Conservation (phyloP, 2,329 filamentous ascomycete species). For the Ophiobolus disseminans region DNA sequence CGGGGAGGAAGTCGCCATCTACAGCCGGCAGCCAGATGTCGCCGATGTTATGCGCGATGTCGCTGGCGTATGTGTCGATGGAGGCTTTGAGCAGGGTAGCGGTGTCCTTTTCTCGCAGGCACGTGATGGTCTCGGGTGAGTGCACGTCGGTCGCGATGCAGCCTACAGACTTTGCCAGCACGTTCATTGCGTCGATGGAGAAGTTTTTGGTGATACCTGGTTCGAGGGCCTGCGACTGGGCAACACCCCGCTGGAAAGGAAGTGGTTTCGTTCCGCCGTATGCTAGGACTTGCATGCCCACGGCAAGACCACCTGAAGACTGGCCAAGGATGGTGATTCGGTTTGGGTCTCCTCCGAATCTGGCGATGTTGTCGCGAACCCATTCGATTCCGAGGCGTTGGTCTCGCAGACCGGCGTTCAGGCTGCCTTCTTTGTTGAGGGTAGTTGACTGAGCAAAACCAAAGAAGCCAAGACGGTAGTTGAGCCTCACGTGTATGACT, state of each 20-base stretch:
- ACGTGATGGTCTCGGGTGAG: constrained; percentile 54
- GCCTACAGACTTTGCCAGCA: constrained; percentile 51
- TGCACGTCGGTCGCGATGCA: constrained; percentile 53
- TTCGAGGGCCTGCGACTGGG: constrained; percentile 58
- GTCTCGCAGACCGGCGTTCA: constrained; percentile 50
- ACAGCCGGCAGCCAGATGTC: constrained; percentile 61
- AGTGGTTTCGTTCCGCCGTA: constrained; percentile 39
- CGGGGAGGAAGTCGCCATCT: constrained; percentile 60
- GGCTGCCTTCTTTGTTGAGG: constrained; percentile 40
- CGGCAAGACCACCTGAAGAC: constrained; percentile 44
- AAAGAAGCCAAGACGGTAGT: constrained; percentile 50
- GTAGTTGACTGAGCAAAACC: constrained; percentile 47
- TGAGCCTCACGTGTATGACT: constrained; percentile 47
- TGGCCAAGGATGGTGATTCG: constrained; percentile 51
- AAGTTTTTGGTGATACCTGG: constrained; percentile 58
- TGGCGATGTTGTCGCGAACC: constrained; percentile 47
- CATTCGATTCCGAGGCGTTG: constrained; percentile 50
- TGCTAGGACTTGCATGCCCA: constrained; percentile 44
- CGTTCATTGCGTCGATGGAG: constrained; percentile 56
- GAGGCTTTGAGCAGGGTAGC: constrained; percentile 55
- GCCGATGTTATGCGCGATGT: constrained; percentile 50
- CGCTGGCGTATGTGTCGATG: constrained; percentile 51
- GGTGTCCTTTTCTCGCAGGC: constrained; percentile 55
- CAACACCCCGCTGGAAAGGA: constrained; percentile 45
- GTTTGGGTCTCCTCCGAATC: constrained; percentile 44